Evolutionary conservation across 257 asterid species (phyloP), one percentile per base, ranked within the genome.

Genomic region (Solanum lycopersicoides): DNA sequence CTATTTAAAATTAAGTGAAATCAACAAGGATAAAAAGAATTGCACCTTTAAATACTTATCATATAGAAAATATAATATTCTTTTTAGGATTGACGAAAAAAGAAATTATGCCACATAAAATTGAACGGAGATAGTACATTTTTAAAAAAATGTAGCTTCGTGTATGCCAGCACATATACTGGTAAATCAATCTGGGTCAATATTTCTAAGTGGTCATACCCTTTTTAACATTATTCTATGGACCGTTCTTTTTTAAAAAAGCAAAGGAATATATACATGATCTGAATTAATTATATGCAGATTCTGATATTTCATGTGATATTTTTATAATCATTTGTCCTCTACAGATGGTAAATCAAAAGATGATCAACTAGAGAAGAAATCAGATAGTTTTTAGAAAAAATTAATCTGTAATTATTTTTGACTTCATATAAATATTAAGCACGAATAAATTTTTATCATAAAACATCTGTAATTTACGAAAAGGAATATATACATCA

Each of bases 401-500:
- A 65, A 25, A n/a, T 16, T 53, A 66, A 66, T 66, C 73, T 12
- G 2, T 15, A 50, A 15, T 2, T 2, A 50, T 18, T 53, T 18
- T 53, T 53, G 0, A 53, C 18, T 18, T 53, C 7, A 0, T 53
- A 53, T 53, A 63, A 63, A 63, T n/a, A 63, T 11, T 8, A 3
- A 63, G 15, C 6, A 1, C 0, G 13, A 0, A 12, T 5, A 1
- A 60, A 60, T 9, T 60, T 21, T n/a, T n/a, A n/a, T 7, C 30
- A 23, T 9, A 50, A 5, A 2, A 15, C 4, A 21, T 60, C 3
- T 23, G 1, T 4, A 35, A 9, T 12, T 18, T 28, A 28, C 4
- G 9, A 28, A 66, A 28, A 12, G 15, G 20, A 66, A 25, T 66
- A 12, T 12, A 66, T 25, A 6, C 20, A 66, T 21, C n/a, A 60